Evolutionary conservation across 2,329 filamentous ascomycete genomes (phyloP).

Genomic region (Grosmannia serpens): DNA sequence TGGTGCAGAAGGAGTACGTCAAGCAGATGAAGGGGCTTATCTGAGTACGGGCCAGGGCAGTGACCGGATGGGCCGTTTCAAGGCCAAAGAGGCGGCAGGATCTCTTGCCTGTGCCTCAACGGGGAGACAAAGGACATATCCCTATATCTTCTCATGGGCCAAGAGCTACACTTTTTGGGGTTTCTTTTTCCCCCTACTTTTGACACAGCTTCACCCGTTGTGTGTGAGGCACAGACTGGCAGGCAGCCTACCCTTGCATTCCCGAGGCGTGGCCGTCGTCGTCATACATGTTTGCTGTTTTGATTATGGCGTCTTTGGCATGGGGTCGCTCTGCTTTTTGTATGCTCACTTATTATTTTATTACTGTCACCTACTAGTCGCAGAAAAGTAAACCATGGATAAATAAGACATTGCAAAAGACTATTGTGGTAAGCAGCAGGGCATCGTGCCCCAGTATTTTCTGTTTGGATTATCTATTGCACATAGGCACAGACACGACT

Average conservation of each 20-base stretch:
- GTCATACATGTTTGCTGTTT: neutral
- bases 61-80: conserved; percentile 5
- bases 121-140: neutral
- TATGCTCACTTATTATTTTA: neutral
- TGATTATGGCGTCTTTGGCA: neutral
- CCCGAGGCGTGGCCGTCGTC: neutral
- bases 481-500: too few species aligned
- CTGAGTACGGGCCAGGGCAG: conserved; percentile 1
- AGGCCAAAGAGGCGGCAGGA: neutral
- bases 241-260: neutral
- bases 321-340: neutral
- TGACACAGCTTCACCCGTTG: neutral
- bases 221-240: neutral
- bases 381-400: neutral
- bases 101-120: neutral
- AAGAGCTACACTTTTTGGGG: neutral
- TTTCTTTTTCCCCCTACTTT: neutral
- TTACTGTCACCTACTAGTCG: neutral
- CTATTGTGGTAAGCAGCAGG: neutral
- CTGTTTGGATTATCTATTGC: too few species aligned
- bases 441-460: too few species aligned
- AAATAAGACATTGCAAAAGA: neutral
- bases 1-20: conserved; percentile 52
- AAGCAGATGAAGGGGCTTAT: conserved; percentile 35
- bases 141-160: neutral